Evolutionary conservation across 176 grass and related monocot genomes (phyloP).

Genomic region (Zea luxurians): DNA sequence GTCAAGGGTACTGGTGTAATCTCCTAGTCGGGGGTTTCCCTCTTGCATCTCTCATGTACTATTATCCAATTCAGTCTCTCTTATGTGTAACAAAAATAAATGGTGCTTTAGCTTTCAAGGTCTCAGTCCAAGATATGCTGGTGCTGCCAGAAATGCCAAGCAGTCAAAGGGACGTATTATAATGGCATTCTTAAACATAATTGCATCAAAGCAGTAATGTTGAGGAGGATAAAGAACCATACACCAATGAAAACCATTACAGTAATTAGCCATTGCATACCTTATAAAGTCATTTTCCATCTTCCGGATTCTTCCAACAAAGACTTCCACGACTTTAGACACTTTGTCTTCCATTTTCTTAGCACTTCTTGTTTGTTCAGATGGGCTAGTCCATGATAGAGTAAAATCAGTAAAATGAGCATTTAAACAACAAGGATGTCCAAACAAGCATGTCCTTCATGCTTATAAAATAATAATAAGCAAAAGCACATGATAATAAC

Average conservation of each 20-base stretch:
- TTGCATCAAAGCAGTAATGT: constrained; percentile 17
- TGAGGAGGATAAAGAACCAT: background rate
- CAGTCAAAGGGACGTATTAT: no score
- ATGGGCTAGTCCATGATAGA: constrained; percentile 51
- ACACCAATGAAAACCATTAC: background rate
- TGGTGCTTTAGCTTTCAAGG: background rate
- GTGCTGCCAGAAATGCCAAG: background rate
- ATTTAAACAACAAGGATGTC: constrained; percentile 6
- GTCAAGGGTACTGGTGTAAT: background rate
- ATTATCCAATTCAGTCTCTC: background rate
- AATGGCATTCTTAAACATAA: background rate
- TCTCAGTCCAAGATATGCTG: background rate
- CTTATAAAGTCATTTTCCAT: constrained; percentile 73
- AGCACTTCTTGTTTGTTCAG: constrained; percentile 46
- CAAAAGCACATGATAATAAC: background rate
- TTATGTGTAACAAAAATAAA: background rate
- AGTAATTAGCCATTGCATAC: constrained; percentile 41
- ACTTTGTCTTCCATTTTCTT: constrained; percentile 66
- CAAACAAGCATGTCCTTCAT: constrained; percentile 20
- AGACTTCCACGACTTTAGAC: constrained; percentile 69
- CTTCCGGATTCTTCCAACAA: constrained; percentile 74
- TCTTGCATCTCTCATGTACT: background rate
- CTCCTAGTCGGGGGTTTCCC: background rate
- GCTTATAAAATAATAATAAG: background rate
- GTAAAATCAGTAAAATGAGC: constrained; percentile 39